phyloP scores from a whole-genome alignment of 352 stramenopile genomes.

The Phytophthora macrochlamydospora region DNA sequence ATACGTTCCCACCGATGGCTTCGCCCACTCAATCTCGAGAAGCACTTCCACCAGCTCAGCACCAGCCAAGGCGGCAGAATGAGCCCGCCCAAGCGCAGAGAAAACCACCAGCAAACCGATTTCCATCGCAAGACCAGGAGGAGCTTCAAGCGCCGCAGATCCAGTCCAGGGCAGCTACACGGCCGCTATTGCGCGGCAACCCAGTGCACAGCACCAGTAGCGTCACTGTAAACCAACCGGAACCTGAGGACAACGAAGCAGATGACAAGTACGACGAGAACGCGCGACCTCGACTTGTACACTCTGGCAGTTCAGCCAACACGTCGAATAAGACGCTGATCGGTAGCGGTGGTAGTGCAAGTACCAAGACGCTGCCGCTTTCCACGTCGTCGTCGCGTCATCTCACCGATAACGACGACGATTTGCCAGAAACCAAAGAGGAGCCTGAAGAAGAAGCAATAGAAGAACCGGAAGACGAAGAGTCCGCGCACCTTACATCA shows the following conservation, averaged over 20 bases:
- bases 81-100: constrained; percentile 12
- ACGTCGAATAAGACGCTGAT: constrained; percentile 60
- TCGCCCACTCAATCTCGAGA: constrained; percentile 10
- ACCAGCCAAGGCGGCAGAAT: constrained; percentile 13
- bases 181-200: constrained; percentile 23
- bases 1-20: constrained; percentile 26
- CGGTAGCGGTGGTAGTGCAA: constrained; percentile 50
- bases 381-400: constrained; percentile 52
- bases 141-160: constrained; percentile 17
- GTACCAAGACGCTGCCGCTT: constrained; percentile 58
- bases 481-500: constrained; percentile 18
- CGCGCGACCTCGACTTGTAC: constrained; percentile 32
- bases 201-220: constrained; percentile 37
- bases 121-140: constrained; percentile 23
- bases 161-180: constrained; percentile 23
- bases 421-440: constrained; percentile 35
- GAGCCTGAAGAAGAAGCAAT: constrained; percentile 39
- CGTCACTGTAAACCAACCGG: constrained; percentile 24
- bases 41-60: neutral
- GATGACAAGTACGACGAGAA: constrained; percentile 31
- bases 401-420: constrained; percentile 45
- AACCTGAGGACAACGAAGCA: constrained; percentile 28
- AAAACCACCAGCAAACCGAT: constrained; percentile 20
- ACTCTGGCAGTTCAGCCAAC: constrained; percentile 36
- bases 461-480: constrained; percentile 51